phyloP scores from a whole-genome alignment of 2,329 filamentous ascomycete species.

The Penicillium sp. region DNA sequence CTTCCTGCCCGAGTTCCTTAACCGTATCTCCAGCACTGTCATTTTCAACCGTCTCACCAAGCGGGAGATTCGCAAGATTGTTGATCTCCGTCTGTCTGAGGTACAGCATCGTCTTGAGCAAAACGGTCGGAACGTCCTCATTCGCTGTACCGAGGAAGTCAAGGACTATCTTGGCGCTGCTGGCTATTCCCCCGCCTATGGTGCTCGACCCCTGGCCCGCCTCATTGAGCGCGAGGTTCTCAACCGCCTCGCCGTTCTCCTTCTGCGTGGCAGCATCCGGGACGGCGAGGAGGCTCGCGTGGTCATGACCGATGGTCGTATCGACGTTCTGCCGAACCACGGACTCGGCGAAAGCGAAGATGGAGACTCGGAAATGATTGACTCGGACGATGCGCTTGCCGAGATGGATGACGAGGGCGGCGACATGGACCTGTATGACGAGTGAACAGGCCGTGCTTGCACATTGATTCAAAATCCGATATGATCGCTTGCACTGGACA shows the following conservation, averaged over 20 bases:
- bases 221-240: constrained; percentile 97
- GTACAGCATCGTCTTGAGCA: constrained; percentile 87
- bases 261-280: constrained; percentile 78
- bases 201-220: constrained; percentile 81
- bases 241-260: constrained; percentile 87
- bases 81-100: constrained; percentile 83
- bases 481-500: background rate
- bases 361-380: constrained; percentile 70
- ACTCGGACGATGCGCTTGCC: constrained; percentile 73
- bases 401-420: constrained; percentile 64
- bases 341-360: constrained; percentile 51
- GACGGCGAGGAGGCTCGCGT: constrained; percentile 85
- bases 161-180: constrained; percentile 90
- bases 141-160: constrained; percentile 79
- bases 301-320: constrained; percentile 75
- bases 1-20: constrained; percentile 97
- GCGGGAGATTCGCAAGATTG: constrained; percentile 89
- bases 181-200: constrained; percentile 94
- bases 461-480: background rate
- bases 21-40: constrained; percentile 92
- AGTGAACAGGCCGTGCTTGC: constrained; percentile 11
- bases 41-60: constrained; percentile 97
- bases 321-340: constrained; percentile 83
- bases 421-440: constrained; percentile 66
- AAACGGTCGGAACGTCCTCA: constrained; percentile 83